Percentiles rank a stretch among this genome's conserved stretches.
phyloP scores from a whole-genome alignment of 2,329 filamentous ascomycete genomes.

The Orbilia blumenaviensis region DNA sequence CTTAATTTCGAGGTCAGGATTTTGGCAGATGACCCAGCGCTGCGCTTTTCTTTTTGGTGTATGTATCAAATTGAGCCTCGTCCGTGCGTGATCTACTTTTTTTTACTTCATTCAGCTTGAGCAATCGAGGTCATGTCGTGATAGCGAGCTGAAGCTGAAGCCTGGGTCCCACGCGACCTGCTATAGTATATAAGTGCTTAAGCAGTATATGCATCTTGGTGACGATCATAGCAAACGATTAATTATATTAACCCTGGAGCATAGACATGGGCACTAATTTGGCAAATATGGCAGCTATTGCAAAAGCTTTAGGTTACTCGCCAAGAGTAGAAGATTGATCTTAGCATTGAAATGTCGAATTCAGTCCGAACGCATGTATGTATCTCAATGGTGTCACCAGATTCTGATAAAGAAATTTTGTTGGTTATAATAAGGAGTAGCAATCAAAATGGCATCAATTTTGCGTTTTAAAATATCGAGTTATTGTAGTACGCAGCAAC shows the following conservation, averaged over 20 bases:
- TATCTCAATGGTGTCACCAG: constrained; percentile 32
- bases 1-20: constrained; percentile 36
- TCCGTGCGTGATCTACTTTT: constrained; percentile 30
- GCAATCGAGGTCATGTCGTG: neutral
- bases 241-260: neutral
- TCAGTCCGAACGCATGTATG: too few relatives aligned
- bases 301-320: neutral
- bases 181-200: too few relatives aligned
- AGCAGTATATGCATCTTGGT: neutral
- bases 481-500: neutral
- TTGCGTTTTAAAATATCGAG: constrained; percentile 5
- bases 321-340: neutral
- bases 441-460: constrained; percentile 16
- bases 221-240: neutral
- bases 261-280: neutral
- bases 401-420: constrained; percentile 47
- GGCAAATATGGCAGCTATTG: neutral
- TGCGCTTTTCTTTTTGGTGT: neutral
- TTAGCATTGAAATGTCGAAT: neutral
- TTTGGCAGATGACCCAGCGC: constrained; percentile 36
- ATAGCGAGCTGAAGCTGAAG: neutral
- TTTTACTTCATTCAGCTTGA: constrained; percentile 20
- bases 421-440: too few relatives aligned
- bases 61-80: constrained; percentile 28
- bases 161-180: neutral